Evolutionary conservation across 2,329 filamentous ascomycete genomes (phyloP).

Genomic region (Colletotrichum endophyticum): DNA sequence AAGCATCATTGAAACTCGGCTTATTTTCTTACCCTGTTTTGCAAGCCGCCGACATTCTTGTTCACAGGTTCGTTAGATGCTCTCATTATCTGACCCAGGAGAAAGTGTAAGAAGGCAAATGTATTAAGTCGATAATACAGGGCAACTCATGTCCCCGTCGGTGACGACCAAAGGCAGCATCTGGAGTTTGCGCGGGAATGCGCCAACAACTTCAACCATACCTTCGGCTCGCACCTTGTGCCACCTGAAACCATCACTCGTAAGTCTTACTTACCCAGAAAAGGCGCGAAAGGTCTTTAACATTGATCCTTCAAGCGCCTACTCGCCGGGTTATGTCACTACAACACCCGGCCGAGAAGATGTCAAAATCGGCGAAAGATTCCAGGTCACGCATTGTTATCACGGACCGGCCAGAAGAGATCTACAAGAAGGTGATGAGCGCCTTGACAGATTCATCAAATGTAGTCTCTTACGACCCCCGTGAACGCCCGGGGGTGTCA

Average conservation of each 20-base stretch:
- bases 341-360: constrained; percentile 77
- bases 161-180: constrained; percentile 94
- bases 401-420: constrained; percentile 70
- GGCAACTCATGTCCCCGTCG: constrained; percentile 93
- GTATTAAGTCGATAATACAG: constrained; percentile 40
- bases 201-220: constrained; percentile 84
- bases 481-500: constrained; percentile 77
- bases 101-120: background rate
- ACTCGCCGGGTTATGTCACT: constrained; percentile 91
- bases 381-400: constrained; percentile 81
- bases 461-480: constrained; percentile 74
- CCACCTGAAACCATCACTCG: constrained; percentile 75
- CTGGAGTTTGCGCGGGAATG: constrained; percentile 90
- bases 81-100: background rate
- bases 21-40: constrained; percentile 96
- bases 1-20: constrained; percentile 76
- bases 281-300: background rate
- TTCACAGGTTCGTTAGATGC: constrained; percentile 70
- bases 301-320: constrained; percentile 56
- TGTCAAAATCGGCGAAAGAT: constrained; percentile 88
- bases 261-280: constrained; percentile 37
- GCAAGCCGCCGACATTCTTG: constrained; percentile 90
- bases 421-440: constrained; percentile 71
- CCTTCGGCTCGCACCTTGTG: constrained; percentile 68
- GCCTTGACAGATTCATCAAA: constrained; percentile 78